These are phyloP conservation scores for Cynara cardunculus DNA, from an alignment of 129 eudicot genomes.

Conservation along the genomic window DNA sequence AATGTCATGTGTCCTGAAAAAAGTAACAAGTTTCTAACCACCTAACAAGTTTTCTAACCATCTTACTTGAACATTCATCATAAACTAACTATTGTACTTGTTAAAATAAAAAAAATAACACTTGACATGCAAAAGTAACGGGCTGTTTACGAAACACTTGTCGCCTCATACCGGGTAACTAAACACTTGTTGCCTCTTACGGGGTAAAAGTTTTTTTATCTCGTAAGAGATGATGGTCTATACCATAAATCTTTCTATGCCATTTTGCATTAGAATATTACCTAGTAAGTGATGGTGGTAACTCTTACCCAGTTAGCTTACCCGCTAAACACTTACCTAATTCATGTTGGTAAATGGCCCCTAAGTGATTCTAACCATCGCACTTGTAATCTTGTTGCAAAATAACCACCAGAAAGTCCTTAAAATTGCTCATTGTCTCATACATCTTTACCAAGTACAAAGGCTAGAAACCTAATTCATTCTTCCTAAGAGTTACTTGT, in stretches of 20 bases:
- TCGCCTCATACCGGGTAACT: background rate
- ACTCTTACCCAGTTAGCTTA: background rate
- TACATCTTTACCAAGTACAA: background rate
- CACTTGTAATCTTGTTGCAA: background rate
- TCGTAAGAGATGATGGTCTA: background rate
- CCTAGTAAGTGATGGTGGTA: background rate
- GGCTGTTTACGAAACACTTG: background rate
- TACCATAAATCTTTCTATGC: background rate
- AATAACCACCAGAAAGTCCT: background rate
- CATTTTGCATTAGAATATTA: too few relatives aligned
- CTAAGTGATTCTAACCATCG: background rate
- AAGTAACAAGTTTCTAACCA: background rate
- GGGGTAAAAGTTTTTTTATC: background rate
- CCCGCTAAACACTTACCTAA: background rate
- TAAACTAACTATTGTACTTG: background rate
- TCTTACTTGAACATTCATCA: background rate
- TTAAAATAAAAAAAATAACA: background rate
- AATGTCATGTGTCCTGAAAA: constrained; percentile 12
- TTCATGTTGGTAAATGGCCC: background rate
- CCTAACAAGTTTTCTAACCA: background rate
- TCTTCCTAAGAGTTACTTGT: constrained; percentile 3
- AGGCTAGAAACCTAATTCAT: background rate
- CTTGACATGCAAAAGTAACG: background rate
- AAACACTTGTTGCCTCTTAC: background rate
- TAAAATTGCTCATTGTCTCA: background rate